Conservation (phyloP, 2,329 filamentous ascomycete species). For the Chrysoporthe deuterocubensis region DNA sequence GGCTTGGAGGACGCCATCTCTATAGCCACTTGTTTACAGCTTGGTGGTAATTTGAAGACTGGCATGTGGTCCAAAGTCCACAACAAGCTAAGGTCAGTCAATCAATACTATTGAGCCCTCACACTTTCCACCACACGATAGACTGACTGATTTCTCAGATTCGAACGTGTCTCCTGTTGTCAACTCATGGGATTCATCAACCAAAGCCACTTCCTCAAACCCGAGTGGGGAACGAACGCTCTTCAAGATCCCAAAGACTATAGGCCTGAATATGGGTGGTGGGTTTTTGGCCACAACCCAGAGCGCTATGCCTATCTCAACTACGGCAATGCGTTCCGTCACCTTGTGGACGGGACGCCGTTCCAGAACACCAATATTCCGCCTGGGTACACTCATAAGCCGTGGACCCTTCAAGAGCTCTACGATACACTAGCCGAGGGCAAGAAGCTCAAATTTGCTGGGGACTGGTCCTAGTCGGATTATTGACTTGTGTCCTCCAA, state of each 20-base stretch:
- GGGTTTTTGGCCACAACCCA: slow-evolving; percentile 34
- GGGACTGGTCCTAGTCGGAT: slow-evolving; percentile 19
- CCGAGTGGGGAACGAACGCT: slow-evolving; percentile 27
- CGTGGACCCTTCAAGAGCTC: slow-evolving; percentile 11
- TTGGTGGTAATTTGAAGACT: slow-evolving; percentile 45
- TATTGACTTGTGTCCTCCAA: no score
- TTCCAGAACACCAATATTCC: slow-evolving; percentile 20
- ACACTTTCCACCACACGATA: background rate
- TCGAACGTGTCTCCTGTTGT: slow-evolving; percentile 30
- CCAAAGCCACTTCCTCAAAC: slow-evolving; percentile 30
- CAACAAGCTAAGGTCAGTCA: slow-evolving; percentile 21
- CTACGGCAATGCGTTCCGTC: slow-evolving; percentile 16
- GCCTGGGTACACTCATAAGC: slow-evolving; percentile 1
- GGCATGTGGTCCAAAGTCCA: slow-evolving; percentile 29
- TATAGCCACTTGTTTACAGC: slow-evolving; percentile 44
- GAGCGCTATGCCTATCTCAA: slow-evolving; percentile 23
- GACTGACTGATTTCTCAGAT: background rate
- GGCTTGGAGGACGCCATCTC: slow-evolving; percentile 46
- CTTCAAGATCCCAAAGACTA: slow-evolving; percentile 18
- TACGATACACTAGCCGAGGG: slow-evolving; percentile 11
- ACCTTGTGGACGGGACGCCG: slow-evolving; percentile 13
- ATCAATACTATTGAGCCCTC: background rate
- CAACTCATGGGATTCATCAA: slow-evolving; percentile 31
- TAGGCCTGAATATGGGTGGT: slow-evolving; percentile 27
- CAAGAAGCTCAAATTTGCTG: slow-evolving; percentile 18